phyloP scores from a whole-genome alignment of 225 moss, liverwort and hornwort species.

The Anthoceros angustus region DNA sequence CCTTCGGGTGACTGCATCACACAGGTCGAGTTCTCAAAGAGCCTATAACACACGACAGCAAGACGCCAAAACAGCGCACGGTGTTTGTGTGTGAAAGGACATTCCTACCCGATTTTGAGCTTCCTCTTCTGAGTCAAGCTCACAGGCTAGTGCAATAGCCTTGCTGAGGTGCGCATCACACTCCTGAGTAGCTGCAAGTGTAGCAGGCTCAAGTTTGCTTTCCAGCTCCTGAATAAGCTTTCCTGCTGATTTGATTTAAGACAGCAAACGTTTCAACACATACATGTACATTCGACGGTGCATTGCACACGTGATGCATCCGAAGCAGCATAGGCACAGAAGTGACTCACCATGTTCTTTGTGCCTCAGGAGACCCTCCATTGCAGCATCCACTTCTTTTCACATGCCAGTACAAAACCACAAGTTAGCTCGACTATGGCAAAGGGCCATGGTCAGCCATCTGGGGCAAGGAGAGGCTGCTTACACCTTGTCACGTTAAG shows the following conservation, averaged over 20 bases:
- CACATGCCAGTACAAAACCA: background rate
- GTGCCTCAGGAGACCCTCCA: background rate
- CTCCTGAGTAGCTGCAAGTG: background rate
- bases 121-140: background rate
- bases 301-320: background rate
- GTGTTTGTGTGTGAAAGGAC: background rate
- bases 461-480: background rate
- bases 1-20: background rate
- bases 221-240: background rate
- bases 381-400: background rate
- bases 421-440: background rate
- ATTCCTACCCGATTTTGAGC: background rate
- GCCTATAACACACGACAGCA: background rate
- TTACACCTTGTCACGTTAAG: constrained; percentile 1
- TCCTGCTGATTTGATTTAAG: background rate
- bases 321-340: background rate
- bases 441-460: background rate
- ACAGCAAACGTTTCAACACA: background rate
- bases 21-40: background rate
- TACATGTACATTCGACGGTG: background rate
- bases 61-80: background rate
- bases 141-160: background rate
- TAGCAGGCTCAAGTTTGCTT: background rate
- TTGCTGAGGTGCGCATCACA: background rate
- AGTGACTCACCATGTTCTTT: background rate